Conservation (phyloP, 495 filamentous ascomycete genomes). For the Aspergillus olivimuriae region DNA sequence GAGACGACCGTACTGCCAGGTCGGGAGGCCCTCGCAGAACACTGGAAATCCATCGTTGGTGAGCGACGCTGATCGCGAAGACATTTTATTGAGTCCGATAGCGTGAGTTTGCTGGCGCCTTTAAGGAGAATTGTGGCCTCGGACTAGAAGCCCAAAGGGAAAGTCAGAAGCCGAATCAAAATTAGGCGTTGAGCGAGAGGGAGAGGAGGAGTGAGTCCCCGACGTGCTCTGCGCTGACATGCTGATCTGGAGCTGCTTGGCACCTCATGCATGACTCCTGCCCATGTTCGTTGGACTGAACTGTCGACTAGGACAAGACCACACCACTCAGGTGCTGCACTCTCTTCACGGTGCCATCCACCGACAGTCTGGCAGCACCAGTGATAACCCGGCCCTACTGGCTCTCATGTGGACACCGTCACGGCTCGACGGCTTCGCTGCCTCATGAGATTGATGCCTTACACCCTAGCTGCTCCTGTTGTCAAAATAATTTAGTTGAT, state of each 20-base stretch:
- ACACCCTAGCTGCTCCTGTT: constrained; percentile 3
- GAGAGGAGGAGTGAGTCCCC: constrained; percentile 2
- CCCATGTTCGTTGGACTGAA: constrained; percentile 8
- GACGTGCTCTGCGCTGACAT: constrained; percentile 12
- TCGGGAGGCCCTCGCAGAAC: no score
- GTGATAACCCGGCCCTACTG: constrained; percentile 6
- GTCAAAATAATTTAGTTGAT: neutral
- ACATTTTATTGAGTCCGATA: no score
- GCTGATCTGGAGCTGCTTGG: constrained; percentile 10
- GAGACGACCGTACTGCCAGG: constrained; percentile 3
- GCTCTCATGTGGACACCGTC: constrained; percentile 13
- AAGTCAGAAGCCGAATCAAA: constrained; percentile 1
- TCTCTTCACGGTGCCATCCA: constrained; percentile 17
- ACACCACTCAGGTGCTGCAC: constrained; percentile 14
- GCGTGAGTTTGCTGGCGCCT: no score
- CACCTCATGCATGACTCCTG: constrained; percentile 7
- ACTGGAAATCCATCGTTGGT: no score
- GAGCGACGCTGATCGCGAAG: no score
- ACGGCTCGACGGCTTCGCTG: constrained; percentile 12
- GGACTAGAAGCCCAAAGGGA: constrained; percentile 1
- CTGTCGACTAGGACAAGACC: constrained; percentile 8
- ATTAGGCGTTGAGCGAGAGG: constrained; percentile 1
- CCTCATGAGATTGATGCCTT: constrained; percentile 17
- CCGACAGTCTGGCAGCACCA: constrained; percentile 9
- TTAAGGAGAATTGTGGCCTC: neutral